Evolutionary conservation across 306 rosid species (phyloP), one percentile per base, ranked within the genome.

Genomic region (Delonix regia): DNA sequence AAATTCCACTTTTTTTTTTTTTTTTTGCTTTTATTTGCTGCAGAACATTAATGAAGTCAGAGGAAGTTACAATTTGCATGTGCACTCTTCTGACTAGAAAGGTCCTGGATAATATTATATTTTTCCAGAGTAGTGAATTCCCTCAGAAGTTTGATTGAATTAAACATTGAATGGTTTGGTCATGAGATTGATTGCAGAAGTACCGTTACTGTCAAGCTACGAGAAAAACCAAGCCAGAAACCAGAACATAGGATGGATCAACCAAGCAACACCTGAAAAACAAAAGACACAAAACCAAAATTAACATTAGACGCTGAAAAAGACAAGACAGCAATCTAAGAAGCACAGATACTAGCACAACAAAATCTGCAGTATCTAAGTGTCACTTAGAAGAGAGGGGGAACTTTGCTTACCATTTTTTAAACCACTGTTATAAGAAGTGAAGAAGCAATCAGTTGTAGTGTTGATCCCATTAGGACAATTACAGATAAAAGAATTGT

Each of bases 391-490:
- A 12, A 13, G 64, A 57, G 12, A 16, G 28, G 34, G 0, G 2
- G 0, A 86, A 66, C 21, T 56, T 64, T 22, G 47, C 77, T 61
- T 88, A 91, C 98, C 89, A 24, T 63, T 76, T 82, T 67, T 87
- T 27, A 90, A 81, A 60, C 78, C 94, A 48, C 10, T n/a, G 18
- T 76, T 85, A 49, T 78, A 87, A 36, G 83, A 76, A 71, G 83
- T 84, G 77, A 94, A 88, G 88, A 75, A 89, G 66, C 98, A 94
- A 82, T 89, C 89, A 0, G 80, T 80, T 0, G 98, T 79, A 0
- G 91, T 88, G 86, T 92, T 94, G 56, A 92, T 74, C 45, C 98
- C 98, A 80, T 81, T 81, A 18, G 94, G 97, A 73, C 98, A 94
- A 12, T 90, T 92, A 80, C 98, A 94, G 18, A 87, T 30, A 64